These are phyloP conservation scores for Cynanchum wilfordii DNA, from an alignment of 257 asterid genomes.

Conservation along the genomic window DNA sequence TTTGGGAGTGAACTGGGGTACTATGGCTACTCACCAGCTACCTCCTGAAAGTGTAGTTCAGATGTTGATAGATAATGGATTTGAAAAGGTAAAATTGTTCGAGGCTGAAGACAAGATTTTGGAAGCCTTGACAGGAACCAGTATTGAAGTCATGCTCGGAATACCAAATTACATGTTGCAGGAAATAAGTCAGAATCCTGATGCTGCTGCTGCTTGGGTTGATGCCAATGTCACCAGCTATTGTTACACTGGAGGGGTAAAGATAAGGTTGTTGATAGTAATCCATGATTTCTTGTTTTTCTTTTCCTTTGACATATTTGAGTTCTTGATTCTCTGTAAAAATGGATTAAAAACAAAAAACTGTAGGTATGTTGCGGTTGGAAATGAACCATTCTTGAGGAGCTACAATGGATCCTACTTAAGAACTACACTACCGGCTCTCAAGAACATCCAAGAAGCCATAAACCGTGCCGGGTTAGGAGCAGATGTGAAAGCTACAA, in stretches of 20 bases:
- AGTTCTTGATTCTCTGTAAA: neutral
- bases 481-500: conserved; percentile 56
- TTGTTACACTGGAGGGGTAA: conserved; percentile 55
- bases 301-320: neutral
- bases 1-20: conserved; percentile 94
- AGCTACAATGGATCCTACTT: conserved; percentile 65
- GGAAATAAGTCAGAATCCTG: conserved; percentile 55
- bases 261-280: conserved; percentile 50
- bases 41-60: conserved; percentile 55
- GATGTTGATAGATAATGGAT: conserved; percentile 69
- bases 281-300: neutral
- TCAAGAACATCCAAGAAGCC: conserved; percentile 72
- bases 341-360: neutral
- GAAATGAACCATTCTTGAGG: conserved; percentile 83
- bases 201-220: conserved; percentile 73
- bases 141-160: conserved; percentile 77
- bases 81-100: conserved; percentile 73
- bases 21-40: conserved; percentile 64
- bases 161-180: conserved; percentile 77
- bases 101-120: conserved; percentile 69
- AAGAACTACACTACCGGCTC: conserved; percentile 62
- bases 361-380: conserved; percentile 84
- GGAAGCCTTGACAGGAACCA: conserved; percentile 55
- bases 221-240: conserved; percentile 71
- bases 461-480: conserved; percentile 68